Percentiles rank a stretch among this genome's conserved stretches.
phyloP scores from a whole-genome alignment of 1,284 basidiomycete genomes.

The Pisolithus thermaeus region DNA sequence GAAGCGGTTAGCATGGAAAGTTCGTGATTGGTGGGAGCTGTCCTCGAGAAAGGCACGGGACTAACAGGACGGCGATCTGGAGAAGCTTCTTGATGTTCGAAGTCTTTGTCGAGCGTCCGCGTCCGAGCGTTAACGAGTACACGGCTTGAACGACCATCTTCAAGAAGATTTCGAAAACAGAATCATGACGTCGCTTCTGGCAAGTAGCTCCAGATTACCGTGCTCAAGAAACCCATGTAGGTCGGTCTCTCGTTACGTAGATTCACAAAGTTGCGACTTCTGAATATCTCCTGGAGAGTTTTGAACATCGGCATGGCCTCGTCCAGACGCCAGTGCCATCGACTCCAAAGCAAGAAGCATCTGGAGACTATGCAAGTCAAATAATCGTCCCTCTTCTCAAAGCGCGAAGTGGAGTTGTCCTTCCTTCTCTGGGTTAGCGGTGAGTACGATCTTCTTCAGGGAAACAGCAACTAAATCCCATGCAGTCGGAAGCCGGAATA shows the following conservation, averaged over 20 bases:
- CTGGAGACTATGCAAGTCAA: constrained; percentile 68
- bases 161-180: constrained; percentile 76
- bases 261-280: constrained; percentile 74
- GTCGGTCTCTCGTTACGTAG: constrained; percentile 70
- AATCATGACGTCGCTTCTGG: constrained; percentile 53
- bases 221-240: constrained; percentile 70
- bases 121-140: constrained; percentile 26
- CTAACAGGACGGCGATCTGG: constrained; percentile 73
- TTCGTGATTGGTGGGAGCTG: constrained; percentile 46
- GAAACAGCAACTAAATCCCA: constrained; percentile 66
- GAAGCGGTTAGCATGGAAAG: constrained; percentile 82
- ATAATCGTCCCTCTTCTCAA: constrained; percentile 69
- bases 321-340: constrained; percentile 73
- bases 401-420: constrained; percentile 30
- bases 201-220: constrained; percentile 52
- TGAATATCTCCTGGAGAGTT: constrained; percentile 73
- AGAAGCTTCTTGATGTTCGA: constrained; percentile 66
- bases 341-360: constrained; percentile 63
- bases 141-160: constrained; percentile 67
- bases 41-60: constrained; percentile 58
- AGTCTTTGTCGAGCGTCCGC: constrained; percentile 32
- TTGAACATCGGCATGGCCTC: constrained; percentile 58
- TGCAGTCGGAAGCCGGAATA: constrained; percentile 46
- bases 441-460: constrained; percentile 56
- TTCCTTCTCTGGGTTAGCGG: constrained; percentile 48